Evolutionary conservation across 2,329 filamentous ascomycete genomes (phyloP).

Genomic region (Hypoxylon rubiginosum): DNA sequence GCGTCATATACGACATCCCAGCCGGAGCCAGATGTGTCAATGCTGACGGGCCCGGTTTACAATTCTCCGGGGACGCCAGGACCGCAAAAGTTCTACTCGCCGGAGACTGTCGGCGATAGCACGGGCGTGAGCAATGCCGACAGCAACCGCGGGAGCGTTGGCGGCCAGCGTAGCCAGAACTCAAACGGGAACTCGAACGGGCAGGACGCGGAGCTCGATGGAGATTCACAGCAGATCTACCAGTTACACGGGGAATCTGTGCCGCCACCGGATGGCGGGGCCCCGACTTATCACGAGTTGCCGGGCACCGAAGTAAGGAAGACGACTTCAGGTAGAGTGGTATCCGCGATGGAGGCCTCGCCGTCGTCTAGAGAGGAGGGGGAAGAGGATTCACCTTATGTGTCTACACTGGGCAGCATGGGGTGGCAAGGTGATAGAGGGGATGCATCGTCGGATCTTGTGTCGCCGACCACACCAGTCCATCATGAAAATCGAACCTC

Average conservation of each 20-base stretch:
- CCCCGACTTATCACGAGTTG: constrained; percentile 48
- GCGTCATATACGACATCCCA: constrained; percentile 32
- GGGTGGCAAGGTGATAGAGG: constrained; percentile 41
- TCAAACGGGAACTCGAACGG: constrained; percentile 19
- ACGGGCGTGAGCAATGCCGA: constrained; percentile 28
- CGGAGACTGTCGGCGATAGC: constrained; percentile 42
- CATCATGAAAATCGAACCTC: neutral
- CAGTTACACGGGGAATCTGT: constrained; percentile 32
- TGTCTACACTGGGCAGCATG: constrained; percentile 46
- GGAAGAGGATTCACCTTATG: constrained; percentile 44
- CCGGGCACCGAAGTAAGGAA: constrained; percentile 41
- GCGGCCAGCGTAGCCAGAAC: constrained; percentile 26
- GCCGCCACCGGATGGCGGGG: constrained; percentile 28
- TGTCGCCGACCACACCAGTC: constrained; percentile 47
- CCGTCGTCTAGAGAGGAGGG: constrained; percentile 30
- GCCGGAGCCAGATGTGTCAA: constrained; percentile 44
- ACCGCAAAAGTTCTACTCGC: constrained; percentile 40
- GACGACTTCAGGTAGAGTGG: constrained; percentile 21
- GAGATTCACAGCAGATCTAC: constrained; percentile 36
- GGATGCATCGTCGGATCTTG: constrained; percentile 43
- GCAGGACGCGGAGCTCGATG: constrained; percentile 40
- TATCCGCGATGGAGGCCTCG: constrained; percentile 28
- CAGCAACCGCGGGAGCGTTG: constrained; percentile 10
- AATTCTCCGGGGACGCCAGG: constrained; percentile 43
- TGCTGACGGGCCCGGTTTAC: constrained; percentile 51